phyloP scores from a whole-genome alignment of 257 asterid species.

The Nicotiana attenuata region DNA sequence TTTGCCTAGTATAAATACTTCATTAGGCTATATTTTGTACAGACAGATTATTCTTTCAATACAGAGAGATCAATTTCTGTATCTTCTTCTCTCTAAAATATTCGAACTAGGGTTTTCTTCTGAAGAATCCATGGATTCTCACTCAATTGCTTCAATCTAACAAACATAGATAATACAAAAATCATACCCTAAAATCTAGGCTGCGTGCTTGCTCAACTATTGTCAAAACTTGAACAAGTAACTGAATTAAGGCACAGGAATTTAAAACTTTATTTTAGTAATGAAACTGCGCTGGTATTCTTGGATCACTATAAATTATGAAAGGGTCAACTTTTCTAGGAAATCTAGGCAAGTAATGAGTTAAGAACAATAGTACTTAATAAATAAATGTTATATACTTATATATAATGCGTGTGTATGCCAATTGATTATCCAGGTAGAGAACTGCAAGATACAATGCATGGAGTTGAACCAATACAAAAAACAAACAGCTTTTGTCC shows the following conservation, averaged over 20 bases:
- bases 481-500: conserved; percentile 10
- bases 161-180: too few species aligned
- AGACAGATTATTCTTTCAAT: too few species aligned
- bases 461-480: background rate
- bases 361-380: background rate
- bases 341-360: conserved; percentile 8
- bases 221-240: background rate
- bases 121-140: too few species aligned
- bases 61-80: too few species aligned
- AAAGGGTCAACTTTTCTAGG: conserved; percentile 20
- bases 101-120: too few species aligned
- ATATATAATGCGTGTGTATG: conserved; percentile 10
- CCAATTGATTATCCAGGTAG: background rate
- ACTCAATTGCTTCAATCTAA: too few species aligned
- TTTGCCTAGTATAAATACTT: too few species aligned
- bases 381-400: background rate
- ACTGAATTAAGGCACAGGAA: background rate
- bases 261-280: background rate
- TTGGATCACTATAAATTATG: conserved; percentile 3
- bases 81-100: too few species aligned
- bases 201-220: background rate
- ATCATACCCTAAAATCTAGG: conserved; percentile 1
- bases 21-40: too few species aligned
- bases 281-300: background rate
- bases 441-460: background rate